Evolutionary conservation across 306 rosid species (phyloP).

Genomic region (Cucumis melo): DNA sequence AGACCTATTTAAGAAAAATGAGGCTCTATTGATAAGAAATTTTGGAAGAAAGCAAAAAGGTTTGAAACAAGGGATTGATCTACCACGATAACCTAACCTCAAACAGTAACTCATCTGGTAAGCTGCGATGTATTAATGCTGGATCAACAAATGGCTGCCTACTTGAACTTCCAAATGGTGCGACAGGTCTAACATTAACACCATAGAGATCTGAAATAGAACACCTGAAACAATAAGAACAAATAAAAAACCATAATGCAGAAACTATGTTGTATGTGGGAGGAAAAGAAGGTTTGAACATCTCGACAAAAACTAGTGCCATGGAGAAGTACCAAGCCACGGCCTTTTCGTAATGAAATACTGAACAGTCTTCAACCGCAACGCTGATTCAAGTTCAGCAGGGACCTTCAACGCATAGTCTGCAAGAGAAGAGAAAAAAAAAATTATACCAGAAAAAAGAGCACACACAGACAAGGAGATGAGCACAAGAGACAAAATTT

Average conservation of each 20-base stretch:
- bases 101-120: conserved; percentile 80
- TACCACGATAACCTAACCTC: conserved; percentile 40
- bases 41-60: background rate
- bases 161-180: conserved; percentile 82
- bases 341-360: conserved; percentile 79
- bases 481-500: background rate
- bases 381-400: conserved; percentile 63
- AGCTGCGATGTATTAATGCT: conserved; percentile 49
- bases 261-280: background rate
- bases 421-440: conserved; percentile 15
- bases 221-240: conserved; percentile 27
- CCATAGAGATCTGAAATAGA: conserved; percentile 86
- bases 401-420: conserved; percentile 47
- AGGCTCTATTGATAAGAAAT: background rate
- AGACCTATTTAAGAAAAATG: conserved; percentile 32
- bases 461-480: background rate
- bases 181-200: conserved; percentile 85
- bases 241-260: conserved; percentile 1
- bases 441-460: background rate
- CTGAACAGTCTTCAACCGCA: conserved; percentile 59
- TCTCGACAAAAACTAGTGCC: background rate
- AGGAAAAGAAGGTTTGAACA: background rate
- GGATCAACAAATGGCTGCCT: conserved; percentile 62
- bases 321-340: conserved; percentile 67
- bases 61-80: background rate